phyloP scores from a whole-genome alignment of 257 asterid species.

The Mitragyna speciosa region DNA sequence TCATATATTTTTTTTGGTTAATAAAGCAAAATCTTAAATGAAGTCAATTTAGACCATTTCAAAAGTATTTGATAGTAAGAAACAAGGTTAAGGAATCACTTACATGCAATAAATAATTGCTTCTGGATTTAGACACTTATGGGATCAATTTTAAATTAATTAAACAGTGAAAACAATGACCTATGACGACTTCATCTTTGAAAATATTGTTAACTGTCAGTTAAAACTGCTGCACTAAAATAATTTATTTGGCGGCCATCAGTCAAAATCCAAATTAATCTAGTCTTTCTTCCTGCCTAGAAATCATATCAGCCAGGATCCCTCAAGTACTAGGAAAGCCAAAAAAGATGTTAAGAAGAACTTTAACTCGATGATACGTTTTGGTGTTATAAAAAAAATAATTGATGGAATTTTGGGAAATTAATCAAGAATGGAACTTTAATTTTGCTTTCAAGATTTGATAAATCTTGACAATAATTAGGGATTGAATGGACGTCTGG shows the following conservation, averaged over 20 bases:
- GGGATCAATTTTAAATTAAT: conserved; percentile 2
- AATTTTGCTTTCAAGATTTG: conserved; percentile 5
- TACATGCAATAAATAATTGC: conserved; percentile 1
- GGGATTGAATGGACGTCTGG: not conserved
- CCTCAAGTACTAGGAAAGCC: not conserved
- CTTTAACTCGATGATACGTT: not conserved
- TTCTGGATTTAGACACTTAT: conserved; percentile 3
- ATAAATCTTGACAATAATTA: not conserved
- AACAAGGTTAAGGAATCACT: conserved; percentile 19
- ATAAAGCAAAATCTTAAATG: conserved; percentile 1
- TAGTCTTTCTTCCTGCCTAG: not conserved
- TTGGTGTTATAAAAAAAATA: not conserved
- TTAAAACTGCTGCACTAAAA: conserved; percentile 11
- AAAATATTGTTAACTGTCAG: conserved; percentile 14
- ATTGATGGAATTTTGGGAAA: conserved; percentile 6
- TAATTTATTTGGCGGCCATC: conserved; percentile 10
- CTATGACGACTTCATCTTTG: not conserved
- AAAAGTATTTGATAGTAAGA: not conserved
- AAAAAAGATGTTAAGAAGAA: not conserved
- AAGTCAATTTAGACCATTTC: conserved; percentile 17
- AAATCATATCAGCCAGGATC: not conserved
- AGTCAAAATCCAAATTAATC: conserved; percentile 11
- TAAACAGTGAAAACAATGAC: not conserved
- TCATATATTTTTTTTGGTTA: not conserved
- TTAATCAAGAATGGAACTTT: not conserved